These are phyloP conservation scores for Beauveria caledonica DNA, from an alignment of 2,329 filamentous ascomycete genomes.

Conservation along the genomic window DNA sequence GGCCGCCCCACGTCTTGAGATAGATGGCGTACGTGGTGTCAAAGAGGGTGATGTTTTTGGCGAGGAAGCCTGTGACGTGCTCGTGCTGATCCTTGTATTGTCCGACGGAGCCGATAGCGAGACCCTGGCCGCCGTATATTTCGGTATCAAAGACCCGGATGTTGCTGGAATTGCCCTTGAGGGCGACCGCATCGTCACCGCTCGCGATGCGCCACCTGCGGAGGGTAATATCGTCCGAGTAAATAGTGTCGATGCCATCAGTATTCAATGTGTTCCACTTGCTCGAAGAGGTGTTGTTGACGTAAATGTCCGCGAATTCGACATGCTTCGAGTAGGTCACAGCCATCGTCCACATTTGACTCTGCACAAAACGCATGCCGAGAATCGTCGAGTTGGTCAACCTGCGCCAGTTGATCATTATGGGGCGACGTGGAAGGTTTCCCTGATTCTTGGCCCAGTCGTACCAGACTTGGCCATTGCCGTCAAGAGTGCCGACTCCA, in stretches of 20 bases:
- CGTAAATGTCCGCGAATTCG: constrained; percentile 41
- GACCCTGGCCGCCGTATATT: constrained; percentile 41
- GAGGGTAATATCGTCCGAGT: constrained; percentile 43
- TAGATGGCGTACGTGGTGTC: constrained; percentile 42
- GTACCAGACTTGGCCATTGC: constrained; percentile 55
- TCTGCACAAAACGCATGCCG: constrained; percentile 43
- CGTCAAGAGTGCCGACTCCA: constrained; percentile 45
- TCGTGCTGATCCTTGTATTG: constrained; percentile 43
- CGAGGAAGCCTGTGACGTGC: constrained; percentile 40
- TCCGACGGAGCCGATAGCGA: constrained; percentile 51
- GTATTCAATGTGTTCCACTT: constrained; percentile 29
- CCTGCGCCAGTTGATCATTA: constrained; percentile 38
- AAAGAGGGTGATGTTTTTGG: constrained; percentile 36
- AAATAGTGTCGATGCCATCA: constrained; percentile 43
- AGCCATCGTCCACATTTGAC: constrained; percentile 54
- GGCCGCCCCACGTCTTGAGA: constrained; percentile 51
- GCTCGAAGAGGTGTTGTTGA: constrained; percentile 38
- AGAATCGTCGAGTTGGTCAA: constrained; percentile 40
- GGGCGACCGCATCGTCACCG: constrained; percentile 44
- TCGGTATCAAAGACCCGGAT: constrained; percentile 40
- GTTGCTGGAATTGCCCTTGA: constrained; percentile 49
- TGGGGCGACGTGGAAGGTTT: constrained; percentile 41
- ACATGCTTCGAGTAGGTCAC: constrained; percentile 39
- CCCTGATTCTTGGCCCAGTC: constrained; percentile 35
- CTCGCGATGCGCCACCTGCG: constrained; percentile 41